These are phyloP conservation scores for Pichia californica DNA, from an alignment of 805 yeast genomes.

Conservation along the genomic window DNA sequence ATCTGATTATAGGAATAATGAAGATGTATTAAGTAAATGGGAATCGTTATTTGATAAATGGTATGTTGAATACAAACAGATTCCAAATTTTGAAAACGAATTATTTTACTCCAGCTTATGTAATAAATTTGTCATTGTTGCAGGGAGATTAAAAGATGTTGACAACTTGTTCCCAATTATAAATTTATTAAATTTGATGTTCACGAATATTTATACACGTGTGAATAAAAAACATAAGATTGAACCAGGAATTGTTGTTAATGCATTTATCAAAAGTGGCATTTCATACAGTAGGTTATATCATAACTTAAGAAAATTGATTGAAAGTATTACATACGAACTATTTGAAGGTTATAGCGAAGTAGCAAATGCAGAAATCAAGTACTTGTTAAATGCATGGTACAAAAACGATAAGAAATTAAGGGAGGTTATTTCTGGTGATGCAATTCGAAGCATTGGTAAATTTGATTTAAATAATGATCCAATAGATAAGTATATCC, in stretches of 20 bases:
- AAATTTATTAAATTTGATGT: conserved; percentile 58
- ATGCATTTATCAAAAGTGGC: conserved; percentile 58
- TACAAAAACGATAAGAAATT: conserved; percentile 56
- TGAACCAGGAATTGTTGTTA: conserved; percentile 47
- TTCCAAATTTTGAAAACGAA: conserved; percentile 20
- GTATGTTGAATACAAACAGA: conserved; percentile 27
- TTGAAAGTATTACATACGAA: conserved; percentile 53
- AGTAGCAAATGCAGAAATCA: conserved; percentile 47
- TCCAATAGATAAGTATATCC: conserved; percentile 48
- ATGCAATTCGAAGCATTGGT: conserved; percentile 37
- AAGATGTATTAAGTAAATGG: conserved; percentile 81
- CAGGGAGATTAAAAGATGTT: conserved; percentile 56
- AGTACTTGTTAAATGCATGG: conserved; percentile 61
- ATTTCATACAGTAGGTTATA: conserved; percentile 60
- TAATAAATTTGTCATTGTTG: conserved; percentile 38
- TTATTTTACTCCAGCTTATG: conserved; percentile 35
- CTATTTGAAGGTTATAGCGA: conserved; percentile 39
- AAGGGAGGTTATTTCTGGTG: conserved; percentile 47
- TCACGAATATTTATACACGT: conserved; percentile 41
- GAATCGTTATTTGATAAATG: conserved; percentile 55
- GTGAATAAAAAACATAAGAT: conserved; percentile 14
- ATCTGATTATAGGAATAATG: conserved; percentile 79
- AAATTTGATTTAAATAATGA: conserved; percentile 48
- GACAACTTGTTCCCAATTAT: conserved; percentile 79
- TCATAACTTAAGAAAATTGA: conserved; percentile 53